Evolutionary conservation across 2,329 filamentous ascomycete species (phyloP).

Genomic region (Colletotrichum cuscutae): DNA sequence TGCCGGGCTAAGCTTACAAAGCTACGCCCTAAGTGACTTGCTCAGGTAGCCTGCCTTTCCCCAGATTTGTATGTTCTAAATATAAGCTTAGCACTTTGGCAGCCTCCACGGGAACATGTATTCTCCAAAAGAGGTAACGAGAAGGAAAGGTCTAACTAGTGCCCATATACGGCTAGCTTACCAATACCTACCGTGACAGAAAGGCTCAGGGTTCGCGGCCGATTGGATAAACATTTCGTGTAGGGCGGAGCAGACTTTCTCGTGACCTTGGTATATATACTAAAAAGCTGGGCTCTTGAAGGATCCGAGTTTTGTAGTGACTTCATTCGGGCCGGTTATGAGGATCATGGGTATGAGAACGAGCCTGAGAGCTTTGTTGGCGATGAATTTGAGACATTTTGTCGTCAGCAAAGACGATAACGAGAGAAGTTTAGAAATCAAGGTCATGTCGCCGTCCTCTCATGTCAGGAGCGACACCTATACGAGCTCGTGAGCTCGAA

Average conservation of each 20-base stretch:
- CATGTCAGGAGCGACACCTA: background rate
- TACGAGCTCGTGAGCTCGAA: background rate
- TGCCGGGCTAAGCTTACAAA: background rate
- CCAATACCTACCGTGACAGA: background rate
- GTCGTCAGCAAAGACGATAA: background rate
- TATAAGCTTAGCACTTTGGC: background rate
- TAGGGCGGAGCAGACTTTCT: background rate
- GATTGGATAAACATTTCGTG: background rate
- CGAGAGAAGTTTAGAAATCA: background rate
- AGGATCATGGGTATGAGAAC: background rate
- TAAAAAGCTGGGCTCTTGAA: background rate
- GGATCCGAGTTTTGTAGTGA: background rate
- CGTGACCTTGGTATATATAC: background rate
- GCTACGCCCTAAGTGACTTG: too few species aligned
- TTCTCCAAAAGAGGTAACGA: background rate
- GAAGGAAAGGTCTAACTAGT: background rate
- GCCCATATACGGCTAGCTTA: background rate
- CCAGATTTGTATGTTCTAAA: slow-evolving; percentile 14
- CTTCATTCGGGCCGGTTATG: background rate
- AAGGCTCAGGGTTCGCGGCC: background rate
- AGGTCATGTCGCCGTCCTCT: too few species aligned
- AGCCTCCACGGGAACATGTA: background rate
- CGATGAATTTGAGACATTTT: background rate
- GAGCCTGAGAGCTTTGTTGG: background rate
- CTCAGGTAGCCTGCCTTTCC: background rate